Base-by-base conservation (phyloP, 225 moss, liverwort and hornwort species). In the Pleurozium schreberi region DNA sequence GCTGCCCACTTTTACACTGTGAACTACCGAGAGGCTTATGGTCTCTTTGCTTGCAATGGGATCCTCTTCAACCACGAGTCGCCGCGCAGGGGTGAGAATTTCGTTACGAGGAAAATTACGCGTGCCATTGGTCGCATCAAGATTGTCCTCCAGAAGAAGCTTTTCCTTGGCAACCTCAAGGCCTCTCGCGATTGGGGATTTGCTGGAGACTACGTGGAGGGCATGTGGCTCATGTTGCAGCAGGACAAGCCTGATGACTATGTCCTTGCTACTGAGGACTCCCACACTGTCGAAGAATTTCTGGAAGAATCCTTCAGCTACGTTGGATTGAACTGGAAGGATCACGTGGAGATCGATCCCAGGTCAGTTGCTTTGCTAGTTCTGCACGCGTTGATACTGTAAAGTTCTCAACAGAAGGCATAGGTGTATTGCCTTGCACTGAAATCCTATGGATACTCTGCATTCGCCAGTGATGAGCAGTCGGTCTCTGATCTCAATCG, bases 11-110 rank as follows among this genome's bases (percentile, higher is more conserved):
- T 90, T 88, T 98, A 96, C 91, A 96, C 98, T 4, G 96, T 98
- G 71, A 98, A 98, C 89, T 98, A 98, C 90, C 85, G 98, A 42
- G 98, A 98, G 74, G 98, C 98, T 5, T 98, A 98, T 57, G 98
- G 98, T n/a, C 86, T 98, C 40, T 96, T 98, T 86, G 98, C 98
- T 16, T 98, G 98, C 92, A 98, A 98, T 81, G 98, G 98, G 52
- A 98, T 98, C 61, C 93, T 98, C 60, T 98, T 98, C 93, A 98
- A 98, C 90, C 98, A 98, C 87, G 98, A 96, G 93, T 96, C 97
- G 36, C 98, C 98, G 38, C 93, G 98, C 38, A 89, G 98, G 80
- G 98, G 97, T 59, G 98, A 97, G 92, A 98, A 98, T 74, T 98
- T 98, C 60, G 98, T 98, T 18, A 98, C 98, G 30, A 89, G 98